These are phyloP conservation scores for Pochonia chlamydosporia DNA, from an alignment of 2,329 filamentous ascomycete genomes.

Conservation along the genomic window DNA sequence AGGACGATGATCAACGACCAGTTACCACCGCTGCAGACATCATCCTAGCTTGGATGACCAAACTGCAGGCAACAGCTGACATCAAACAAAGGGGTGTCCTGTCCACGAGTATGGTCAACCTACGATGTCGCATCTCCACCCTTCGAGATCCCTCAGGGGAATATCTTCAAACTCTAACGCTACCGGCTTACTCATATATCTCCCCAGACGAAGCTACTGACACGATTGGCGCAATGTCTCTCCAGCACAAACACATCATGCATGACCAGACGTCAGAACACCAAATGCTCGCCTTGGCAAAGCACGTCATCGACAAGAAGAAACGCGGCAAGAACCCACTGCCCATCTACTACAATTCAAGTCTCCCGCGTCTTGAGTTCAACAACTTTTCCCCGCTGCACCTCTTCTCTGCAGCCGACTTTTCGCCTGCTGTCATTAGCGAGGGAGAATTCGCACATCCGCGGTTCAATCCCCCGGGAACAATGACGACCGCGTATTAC, in stretches of 20 bases:
- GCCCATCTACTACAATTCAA: not conserved
- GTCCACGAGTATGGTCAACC: slow-evolving; percentile 1
- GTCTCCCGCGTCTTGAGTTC: slow-evolving; percentile 1
- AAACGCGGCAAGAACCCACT: not conserved
- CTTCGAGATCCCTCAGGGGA: slow-evolving; percentile 8
- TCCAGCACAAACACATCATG: slow-evolving; percentile 6
- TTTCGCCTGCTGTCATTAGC: slow-evolving; percentile 6
- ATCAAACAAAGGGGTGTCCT: slow-evolving; percentile 1
- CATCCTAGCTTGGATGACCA: slow-evolving; percentile 7
- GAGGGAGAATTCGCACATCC: not conserved
- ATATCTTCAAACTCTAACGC: slow-evolving; percentile 8
- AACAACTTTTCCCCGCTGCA: slow-evolving; percentile 5
- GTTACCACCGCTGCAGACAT: slow-evolving; percentile 8
- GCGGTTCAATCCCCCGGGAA: slow-evolving; percentile 7
- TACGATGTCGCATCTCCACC: slow-evolving; percentile 4
- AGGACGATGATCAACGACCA: slow-evolving; percentile 3
- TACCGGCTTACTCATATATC: slow-evolving; percentile 2
- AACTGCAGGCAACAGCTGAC: slow-evolving; percentile 5
- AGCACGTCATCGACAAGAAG: not conserved
- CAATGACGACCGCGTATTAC: slow-evolving; percentile 5
- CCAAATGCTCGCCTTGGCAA: slow-evolving; percentile 2
- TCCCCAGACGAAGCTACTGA: not conserved
- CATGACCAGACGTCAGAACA: slow-evolving; percentile 4
- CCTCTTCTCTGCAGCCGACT: slow-evolving; percentile 7
- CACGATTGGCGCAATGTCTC: slow-evolving; percentile 2